Evolutionary conservation across 73 alveolate species (phyloP).

Genomic region (Loxodes magnus): DNA sequence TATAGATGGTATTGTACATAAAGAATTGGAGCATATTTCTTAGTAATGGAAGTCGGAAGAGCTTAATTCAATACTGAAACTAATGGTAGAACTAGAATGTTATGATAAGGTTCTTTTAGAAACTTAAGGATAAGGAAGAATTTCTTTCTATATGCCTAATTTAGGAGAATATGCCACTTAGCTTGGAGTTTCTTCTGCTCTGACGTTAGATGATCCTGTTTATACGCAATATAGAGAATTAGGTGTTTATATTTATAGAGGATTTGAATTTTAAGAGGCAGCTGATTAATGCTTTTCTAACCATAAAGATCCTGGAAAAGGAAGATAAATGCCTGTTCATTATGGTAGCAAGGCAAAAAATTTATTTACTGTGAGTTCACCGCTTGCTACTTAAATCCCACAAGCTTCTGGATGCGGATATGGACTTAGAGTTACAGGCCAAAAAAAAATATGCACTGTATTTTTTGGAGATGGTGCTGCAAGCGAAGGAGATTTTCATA

Average conservation of each 20-base stretch:
- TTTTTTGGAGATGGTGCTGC: constrained; percentile 95
- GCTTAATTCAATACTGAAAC: constrained; percentile 40
- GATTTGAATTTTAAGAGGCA: constrained; percentile 71
- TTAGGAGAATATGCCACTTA: constrained; percentile 64
- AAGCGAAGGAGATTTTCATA: constrained; percentile 90
- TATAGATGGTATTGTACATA: constrained; percentile 13
- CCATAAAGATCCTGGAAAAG: constrained; percentile 77
- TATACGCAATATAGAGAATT: constrained; percentile 91
- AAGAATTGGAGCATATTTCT: constrained; percentile 17
- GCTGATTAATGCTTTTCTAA: constrained; percentile 79
- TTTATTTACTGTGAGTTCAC: constrained; percentile 81
- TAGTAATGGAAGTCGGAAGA: constrained; percentile 8
- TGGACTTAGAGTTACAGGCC: constrained; percentile 68
- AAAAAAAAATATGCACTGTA: constrained; percentile 74
- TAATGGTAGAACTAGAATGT: constrained; percentile 58
- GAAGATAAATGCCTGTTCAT: constrained; percentile 93
- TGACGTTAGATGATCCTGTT: constrained; percentile 56
- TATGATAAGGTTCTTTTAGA: constrained; percentile 49
- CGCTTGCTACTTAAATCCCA: constrained; percentile 79
- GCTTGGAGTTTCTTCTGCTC: constrained; percentile 87
- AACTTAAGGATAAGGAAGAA: constrained; percentile 68
- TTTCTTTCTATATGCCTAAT: constrained; percentile 58
- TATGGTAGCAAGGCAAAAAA: constrained; percentile 72
- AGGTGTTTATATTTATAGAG: constrained; percentile 88
- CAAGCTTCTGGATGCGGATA: constrained; percentile 95